Base-by-base conservation (phyloP, 2,329 filamentous ascomycete genomes). In the Diaporthe capsici region DNA sequence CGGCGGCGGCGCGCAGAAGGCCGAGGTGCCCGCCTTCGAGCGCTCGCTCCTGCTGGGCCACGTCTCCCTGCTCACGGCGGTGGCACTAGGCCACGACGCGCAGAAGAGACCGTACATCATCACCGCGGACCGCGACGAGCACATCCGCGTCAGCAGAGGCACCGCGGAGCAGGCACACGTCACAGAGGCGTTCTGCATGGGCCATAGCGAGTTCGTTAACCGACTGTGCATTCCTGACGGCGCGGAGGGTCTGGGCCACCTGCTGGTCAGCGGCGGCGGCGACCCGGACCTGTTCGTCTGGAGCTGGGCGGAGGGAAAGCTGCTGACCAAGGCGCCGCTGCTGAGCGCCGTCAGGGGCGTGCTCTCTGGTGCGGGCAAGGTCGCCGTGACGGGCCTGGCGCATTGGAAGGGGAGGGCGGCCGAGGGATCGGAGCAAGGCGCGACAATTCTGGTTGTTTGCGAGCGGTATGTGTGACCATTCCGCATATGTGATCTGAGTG, bases 31-130 rank as follows among this genome's bases (percentile, higher is more conserved):
- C 17, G 80, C 87, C 37, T 98, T 98, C 82, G 93, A 95, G 79
- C 91, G 95, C 79, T 90, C 92, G 51, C 87, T 98, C 0, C 87
- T 98, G 10, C 91, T 99, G 0, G 97, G 97, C 17, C 97, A 99
- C 84, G 97, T 99, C 20, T 98, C 96, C 0, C 94, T 98, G 91
- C 90, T 99, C 68, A 98, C 96, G 1, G 93, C 95, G 80, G 83
- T 98, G 71, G 84, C 87, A 3, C 87, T 91, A 57, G 88, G 88
- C 8, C 85, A n/a, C 81, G 87, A 81, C 82, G 87, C 78, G 77
- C 85, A 79, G 76, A 83, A 79, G 34, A 83, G 83, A 22, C 77
- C 78, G 39, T 91, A 90, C 78, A 89, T 92, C 81, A 78, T 92
- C 78, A 91, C 90, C 0, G 87, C 85, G 8, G 88, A 91, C 77